Evolutionary conservation across 2,329 filamentous ascomycete genomes (phyloP).

Genomic region (Fusarium transvaalense): DNA sequence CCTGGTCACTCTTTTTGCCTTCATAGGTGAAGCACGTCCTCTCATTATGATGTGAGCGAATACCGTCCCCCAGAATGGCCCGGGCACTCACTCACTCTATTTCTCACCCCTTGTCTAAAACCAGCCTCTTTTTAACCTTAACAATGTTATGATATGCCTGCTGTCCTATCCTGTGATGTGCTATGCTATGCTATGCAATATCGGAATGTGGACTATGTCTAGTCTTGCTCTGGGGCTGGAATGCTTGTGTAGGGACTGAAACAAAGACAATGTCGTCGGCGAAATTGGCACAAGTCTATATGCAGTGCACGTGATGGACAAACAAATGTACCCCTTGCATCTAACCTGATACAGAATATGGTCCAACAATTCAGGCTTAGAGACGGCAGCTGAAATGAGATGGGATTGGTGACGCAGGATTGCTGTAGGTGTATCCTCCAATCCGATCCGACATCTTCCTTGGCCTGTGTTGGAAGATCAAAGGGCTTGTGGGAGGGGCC

Average conservation of each 20-base stretch:
- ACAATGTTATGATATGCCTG: slow-evolving; percentile 49
- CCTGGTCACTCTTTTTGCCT: slow-evolving; percentile 32
- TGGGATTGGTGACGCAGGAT: slow-evolving; percentile 21
- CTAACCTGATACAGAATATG: slow-evolving; percentile 15
- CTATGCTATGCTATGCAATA: slow-evolving; percentile 47
- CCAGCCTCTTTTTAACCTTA: slow-evolving; percentile 51
- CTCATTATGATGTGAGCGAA: slow-evolving; percentile 28
- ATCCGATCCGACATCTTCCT: slow-evolving; percentile 5
- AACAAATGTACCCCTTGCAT: slow-evolving; percentile 11
- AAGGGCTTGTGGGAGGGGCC: slow-evolving; percentile 33
- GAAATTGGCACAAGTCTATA: slow-evolving; percentile 42
- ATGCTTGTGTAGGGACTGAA: slow-evolving; percentile 52
- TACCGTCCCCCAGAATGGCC: slow-evolving; percentile 33
- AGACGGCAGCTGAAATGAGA: slow-evolving; percentile 32
- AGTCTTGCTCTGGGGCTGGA: slow-evolving; percentile 47
- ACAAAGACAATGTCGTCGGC: slow-evolving; percentile 53
- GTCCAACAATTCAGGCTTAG: slow-evolving; percentile 19
- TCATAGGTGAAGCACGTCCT: slow-evolving; percentile 14
- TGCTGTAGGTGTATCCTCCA: slow-evolving; percentile 14
- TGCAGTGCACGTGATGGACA: slow-evolving; percentile 47
- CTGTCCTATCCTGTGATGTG: not conserved
- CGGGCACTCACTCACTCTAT: slow-evolving; percentile 25
- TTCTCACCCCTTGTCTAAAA: slow-evolving; percentile 29
- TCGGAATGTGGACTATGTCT: slow-evolving; percentile 40
- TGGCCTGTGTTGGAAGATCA: slow-evolving; percentile 27